phyloP scores from a whole-genome alignment of 2,329 filamentous ascomycete genomes.

The Pestalotiopsis sp. region DNA sequence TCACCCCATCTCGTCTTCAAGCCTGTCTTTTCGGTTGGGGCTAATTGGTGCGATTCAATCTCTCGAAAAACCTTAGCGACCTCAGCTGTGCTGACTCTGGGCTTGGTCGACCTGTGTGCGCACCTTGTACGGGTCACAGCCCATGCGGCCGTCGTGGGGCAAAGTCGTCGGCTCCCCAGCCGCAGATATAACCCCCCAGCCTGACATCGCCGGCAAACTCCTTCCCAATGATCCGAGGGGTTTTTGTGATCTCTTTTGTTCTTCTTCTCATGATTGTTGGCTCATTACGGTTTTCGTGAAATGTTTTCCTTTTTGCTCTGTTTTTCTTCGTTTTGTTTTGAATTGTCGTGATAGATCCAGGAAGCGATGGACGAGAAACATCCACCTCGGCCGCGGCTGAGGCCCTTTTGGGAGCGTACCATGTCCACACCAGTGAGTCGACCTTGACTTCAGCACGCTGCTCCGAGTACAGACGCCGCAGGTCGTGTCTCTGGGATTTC shows the following conservation, averaged over 20 bases:
- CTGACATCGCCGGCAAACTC: background rate
- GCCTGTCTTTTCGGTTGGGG: background rate
- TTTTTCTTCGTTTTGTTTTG: background rate
- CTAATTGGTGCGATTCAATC: background rate
- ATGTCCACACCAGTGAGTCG: conserved; percentile 6
- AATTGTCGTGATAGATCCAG: background rate
- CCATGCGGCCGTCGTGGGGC: background rate
- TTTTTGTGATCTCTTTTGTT: background rate
- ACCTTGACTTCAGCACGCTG: background rate
- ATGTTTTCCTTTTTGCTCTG: background rate
- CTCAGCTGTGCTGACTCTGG: conserved; percentile 10
- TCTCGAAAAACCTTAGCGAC: background rate
- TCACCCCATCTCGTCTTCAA: background rate
- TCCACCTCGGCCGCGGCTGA: background rate
- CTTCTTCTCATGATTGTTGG: too few species aligned
- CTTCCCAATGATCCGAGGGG: background rate
- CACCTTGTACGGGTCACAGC: background rate
- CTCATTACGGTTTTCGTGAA: background rate
- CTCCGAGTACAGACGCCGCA: background rate
- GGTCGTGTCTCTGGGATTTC: background rate
- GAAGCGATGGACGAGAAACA: background rate
- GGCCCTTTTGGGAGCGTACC: conserved; percentile 7
- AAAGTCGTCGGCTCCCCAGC: conserved; percentile 1
- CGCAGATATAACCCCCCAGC: conserved; percentile 11
- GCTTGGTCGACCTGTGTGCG: background rate